Evolutionary conservation across 306 rosid genomes (phyloP), one percentile per base, ranked within the genome.

Genomic region (Senna siamea): DNA sequence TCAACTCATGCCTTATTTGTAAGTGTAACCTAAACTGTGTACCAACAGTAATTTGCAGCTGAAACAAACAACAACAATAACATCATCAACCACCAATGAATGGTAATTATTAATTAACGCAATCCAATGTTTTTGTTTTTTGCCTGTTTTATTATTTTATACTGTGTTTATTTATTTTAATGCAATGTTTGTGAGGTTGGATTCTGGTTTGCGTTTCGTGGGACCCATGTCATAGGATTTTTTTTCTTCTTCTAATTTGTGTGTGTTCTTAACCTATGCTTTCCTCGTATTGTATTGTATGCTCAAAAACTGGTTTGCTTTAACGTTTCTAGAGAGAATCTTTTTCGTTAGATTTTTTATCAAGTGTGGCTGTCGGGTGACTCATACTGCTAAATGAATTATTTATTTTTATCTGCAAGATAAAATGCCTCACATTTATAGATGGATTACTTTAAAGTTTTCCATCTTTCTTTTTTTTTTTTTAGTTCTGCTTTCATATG

Each of bases 311-410:
- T n/a, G 53, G 53, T 13, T 10, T 35, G 64, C 63, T 38, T 63
- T 74, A 38, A 15, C 44, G 37, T 18, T 38, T 52, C 20, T 75
- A 38, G 23, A 26, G 65, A 41, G 58, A 51, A 62, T 74, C 14
- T 14, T 28, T n/a, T 15, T 6, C 40, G 34, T 14, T 74, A 26
- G 2, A 26, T 26, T 26, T 26, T 26, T 26, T n/a, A n/a, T n/a
- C n/a, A n/a, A n/a, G n/a, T n/a, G n/a, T n/a, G n/a, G n/a, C n/a
- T n/a, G n/a, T n/a, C n/a, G n/a, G n/a, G n/a, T n/a, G n/a, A n/a
- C n/a, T n/a, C n/a, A n/a, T n/a, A n/a, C n/a, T n/a, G n/a, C n/a
- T n/a, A n/a, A n/a, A n/a, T n/a, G n/a, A n/a, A n/a, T n/a, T n/a
- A n/a, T n/a, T n/a, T n/a, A n/a, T n/a, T n/a, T n/a, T n/a, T n/a